Percentiles rank a stretch among this genome's conserved stretches.
Evolutionary conservation across 1,284 basidiomycete genomes (phyloP).

Genomic region (Testicularia cyperi): DNA sequence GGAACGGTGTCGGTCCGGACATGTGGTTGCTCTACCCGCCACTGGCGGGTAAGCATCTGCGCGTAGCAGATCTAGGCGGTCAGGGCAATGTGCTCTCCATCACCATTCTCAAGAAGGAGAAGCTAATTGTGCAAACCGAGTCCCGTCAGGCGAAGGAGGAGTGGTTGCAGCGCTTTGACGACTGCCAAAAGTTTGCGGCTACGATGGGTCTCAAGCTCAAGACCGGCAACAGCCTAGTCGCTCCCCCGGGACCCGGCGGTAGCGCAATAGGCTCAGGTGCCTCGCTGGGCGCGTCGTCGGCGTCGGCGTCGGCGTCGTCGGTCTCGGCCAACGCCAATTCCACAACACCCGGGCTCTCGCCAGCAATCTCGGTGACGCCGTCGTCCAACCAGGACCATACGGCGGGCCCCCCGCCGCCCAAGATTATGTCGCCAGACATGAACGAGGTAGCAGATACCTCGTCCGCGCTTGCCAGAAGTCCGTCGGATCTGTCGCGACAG

Average conservation of each 20-base stretch:
- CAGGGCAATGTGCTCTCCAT: constrained; percentile 73
- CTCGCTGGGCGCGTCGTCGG: too few species aligned
- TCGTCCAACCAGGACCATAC: constrained; percentile 28
- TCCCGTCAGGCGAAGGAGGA: constrained; percentile 70
- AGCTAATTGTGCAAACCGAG: constrained; percentile 70
- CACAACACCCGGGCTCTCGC: constrained; percentile 33
- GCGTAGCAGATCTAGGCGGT: constrained; percentile 64
- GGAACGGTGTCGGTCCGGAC: constrained; percentile 64
- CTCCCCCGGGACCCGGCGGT: constrained; percentile 2
- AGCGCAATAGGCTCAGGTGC: constrained; percentile 2
- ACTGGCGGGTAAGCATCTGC: constrained; percentile 86
- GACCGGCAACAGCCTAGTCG: constrained; percentile 14
- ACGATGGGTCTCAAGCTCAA: constrained; percentile 59
- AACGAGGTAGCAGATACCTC: too few species aligned
- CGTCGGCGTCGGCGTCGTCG: too few species aligned
- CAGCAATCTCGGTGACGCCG: constrained; percentile 49
- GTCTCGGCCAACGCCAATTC: constrained; percentile 7
- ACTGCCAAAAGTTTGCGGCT: constrained; percentile 79
- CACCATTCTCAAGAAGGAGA: constrained; percentile 85
- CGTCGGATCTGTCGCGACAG: constrained; percentile 32
- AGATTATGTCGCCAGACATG: too few species aligned
- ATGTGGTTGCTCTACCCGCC: constrained; percentile 96
- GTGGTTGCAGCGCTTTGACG: constrained; percentile 74
- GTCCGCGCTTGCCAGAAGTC: too few species aligned
- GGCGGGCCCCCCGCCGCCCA: constrained; percentile 3